Conservation (phyloP, 2,329 filamentous ascomycete genomes). For the Trichophyton equinum region DNA sequence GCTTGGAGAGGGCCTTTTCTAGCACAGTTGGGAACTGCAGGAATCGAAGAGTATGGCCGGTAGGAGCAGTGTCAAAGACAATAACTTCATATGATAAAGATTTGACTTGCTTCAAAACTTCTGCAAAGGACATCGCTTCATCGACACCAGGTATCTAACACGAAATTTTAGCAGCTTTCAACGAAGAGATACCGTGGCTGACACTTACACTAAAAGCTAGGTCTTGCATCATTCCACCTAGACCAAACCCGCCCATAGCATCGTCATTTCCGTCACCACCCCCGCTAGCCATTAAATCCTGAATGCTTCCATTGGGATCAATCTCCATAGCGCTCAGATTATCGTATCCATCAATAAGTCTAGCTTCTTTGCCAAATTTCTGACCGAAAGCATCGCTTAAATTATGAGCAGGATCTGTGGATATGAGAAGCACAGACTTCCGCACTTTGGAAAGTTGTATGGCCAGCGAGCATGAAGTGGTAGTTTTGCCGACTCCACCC, state of each 20-base stretch:
- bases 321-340: constrained; percentile 99
- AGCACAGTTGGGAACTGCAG: constrained; percentile 96
- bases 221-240: constrained; percentile 98
- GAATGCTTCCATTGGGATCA: constrained; percentile 93
- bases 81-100: constrained; percentile 97
- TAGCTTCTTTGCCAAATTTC: constrained; percentile 98
- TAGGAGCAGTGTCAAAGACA: constrained; percentile 97
- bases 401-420: constrained; percentile 96
- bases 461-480: constrained; percentile 95
- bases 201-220: constrained; percentile 74
- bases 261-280: constrained; percentile 51
- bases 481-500: constrained; percentile 96
- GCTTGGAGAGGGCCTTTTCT: constrained; percentile 95
- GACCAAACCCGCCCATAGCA: constrained; percentile 54
- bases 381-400: constrained; percentile 94
- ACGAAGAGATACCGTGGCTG: not conserved
- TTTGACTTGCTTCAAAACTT: constrained; percentile 98
- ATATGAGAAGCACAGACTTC: constrained; percentile 93
- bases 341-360: constrained; percentile 78
- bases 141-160: constrained; percentile 88
- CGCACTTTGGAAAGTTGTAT: constrained; percentile 94
- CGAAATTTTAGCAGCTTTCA: constrained; percentile 7
- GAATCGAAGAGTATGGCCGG: constrained; percentile 95
- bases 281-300: constrained; percentile 73
- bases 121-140: constrained; percentile 98